Evolutionary conservation across 1,284 basidiomycete genomes (phyloP).

Genomic region (Leccinum subfulvum): DNA sequence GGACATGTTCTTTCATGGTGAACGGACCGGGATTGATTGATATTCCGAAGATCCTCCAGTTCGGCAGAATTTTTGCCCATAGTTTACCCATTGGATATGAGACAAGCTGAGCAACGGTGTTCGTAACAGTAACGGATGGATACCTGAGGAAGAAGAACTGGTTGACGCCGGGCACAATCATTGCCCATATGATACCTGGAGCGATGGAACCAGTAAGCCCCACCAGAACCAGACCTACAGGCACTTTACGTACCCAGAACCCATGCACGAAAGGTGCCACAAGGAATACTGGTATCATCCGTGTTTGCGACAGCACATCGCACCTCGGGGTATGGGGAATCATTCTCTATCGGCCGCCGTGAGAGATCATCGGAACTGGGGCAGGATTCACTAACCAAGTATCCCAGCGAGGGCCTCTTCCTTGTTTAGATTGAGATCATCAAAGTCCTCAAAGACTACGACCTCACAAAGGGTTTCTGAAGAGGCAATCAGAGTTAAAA

Average conservation of each 20-base stretch:
- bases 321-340: constrained; percentile 49
- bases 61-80: constrained; percentile 57
- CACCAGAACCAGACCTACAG: background rate
- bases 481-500: too few species aligned
- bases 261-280: constrained; percentile 67
- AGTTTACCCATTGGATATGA: constrained; percentile 61
- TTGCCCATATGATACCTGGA: constrained; percentile 48
- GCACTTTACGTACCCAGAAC: constrained; percentile 43
- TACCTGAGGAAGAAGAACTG: constrained; percentile 70
- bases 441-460: constrained; percentile 37
- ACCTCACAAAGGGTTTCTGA: background rate
- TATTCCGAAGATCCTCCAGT: constrained; percentile 55
- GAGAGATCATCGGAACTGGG: background rate
- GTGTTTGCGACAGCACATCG: constrained; percentile 73
- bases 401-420: constrained; percentile 45
- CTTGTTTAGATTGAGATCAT: constrained; percentile 65
- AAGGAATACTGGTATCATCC: constrained; percentile 64
- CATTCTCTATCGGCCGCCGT: constrained; percentile 39
- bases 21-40: constrained; percentile 70
- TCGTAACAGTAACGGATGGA: constrained; percentile 50
- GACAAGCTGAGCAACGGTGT: constrained; percentile 67
- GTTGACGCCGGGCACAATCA: constrained; percentile 59
- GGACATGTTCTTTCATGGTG: constrained; percentile 69
- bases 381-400: constrained; percentile 26
- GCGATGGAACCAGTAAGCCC: background rate